phyloP scores from a whole-genome alignment of 2,329 filamentous ascomycete genomes.

The Xylariaceae sp. region DNA sequence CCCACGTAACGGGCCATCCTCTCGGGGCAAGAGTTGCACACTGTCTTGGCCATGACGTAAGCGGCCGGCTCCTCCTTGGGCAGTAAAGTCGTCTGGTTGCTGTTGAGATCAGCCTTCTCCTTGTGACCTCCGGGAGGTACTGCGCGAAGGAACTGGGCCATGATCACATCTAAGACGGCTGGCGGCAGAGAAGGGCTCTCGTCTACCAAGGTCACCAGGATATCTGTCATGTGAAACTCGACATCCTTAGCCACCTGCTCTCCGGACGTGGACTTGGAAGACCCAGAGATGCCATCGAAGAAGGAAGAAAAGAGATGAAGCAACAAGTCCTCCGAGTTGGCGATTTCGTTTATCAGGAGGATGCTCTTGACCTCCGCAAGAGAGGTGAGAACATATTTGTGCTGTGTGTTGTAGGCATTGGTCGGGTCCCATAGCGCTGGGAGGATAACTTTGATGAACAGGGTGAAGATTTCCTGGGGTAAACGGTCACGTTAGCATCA shows the following conservation, averaged over 20 bases:
- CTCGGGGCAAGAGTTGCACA: constrained; percentile 82
- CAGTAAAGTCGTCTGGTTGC: constrained; percentile 75
- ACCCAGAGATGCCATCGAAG: constrained; percentile 84
- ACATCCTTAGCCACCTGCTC: constrained; percentile 89
- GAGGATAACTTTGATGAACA: constrained; percentile 77
- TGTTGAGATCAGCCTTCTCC: constrained; percentile 54
- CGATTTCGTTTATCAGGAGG: constrained; percentile 80
- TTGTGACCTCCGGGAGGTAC: constrained; percentile 61
- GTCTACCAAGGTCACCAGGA: constrained; percentile 79
- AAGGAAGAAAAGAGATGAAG: constrained; percentile 77
- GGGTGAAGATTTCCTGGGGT: constrained; percentile 87
- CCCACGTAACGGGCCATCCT: constrained; percentile 94
- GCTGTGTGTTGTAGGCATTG: constrained; percentile 86
- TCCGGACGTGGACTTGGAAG: constrained; percentile 64
- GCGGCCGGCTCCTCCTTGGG: constrained; percentile 83
- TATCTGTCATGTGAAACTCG: constrained; percentile 81
- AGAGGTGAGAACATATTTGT: constrained; percentile 84
- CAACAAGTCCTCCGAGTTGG: constrained; percentile 71
- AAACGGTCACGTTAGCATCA: background rate
- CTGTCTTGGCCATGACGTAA: constrained; percentile 92
- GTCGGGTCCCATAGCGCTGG: constrained; percentile 79
- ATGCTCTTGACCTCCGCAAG: constrained; percentile 92
- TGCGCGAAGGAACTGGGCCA: constrained; percentile 90
- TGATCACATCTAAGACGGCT: constrained; percentile 82
- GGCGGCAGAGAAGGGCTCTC: constrained; percentile 71